Evolutionary conservation across 345 rosid genomes (phyloP), one percentile per base, ranked within the genome.

Genomic region (Camelina hispida): DNA sequence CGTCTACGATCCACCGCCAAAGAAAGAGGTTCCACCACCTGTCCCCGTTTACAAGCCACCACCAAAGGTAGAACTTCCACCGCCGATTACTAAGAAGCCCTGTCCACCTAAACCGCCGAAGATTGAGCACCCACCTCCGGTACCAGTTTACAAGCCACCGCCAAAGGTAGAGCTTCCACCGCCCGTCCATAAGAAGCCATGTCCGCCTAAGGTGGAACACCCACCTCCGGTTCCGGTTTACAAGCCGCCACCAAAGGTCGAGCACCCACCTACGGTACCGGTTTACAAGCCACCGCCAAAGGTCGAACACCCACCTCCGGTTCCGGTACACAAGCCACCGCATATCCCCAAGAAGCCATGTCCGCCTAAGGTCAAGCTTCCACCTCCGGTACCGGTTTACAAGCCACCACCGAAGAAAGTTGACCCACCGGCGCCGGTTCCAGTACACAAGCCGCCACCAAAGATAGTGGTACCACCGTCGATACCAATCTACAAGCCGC

Each of bases 91-190:
- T 15, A 48, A 72, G 16, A 58, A 76, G n/a, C 28, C 51, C 0
- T 42, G 69, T 17, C 81, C 81, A 1, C 83, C 81, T 2, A 59
- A 60, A 0, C 60, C 78, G 7, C 71, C 71, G 2, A 69, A 53
- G 58, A 7, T 74, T 0, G 72, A 74, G 51, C 78, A 4, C 6
- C 82, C 84, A 5, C 85, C 83, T 0, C 77, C 79, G 0, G 56
- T 65, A 35, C 84, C 85, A 0, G 25, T 64, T 6, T 23, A 76
- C 64, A 67, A 68, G 0, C 80, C 75, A 9, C 55, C 73, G 11
- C 80, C 75, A 16, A 68, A 68, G 70, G 12, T 66, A 7, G 72
- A 76, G n/a, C 62, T 14, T 2, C 87, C 84, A 0, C 84, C 83
- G 0, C 79, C 76, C 0, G 70, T 75, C 0, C 87, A 85, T 17